phyloP scores from a whole-genome alignment of 805 yeast species.

The Ogataea pignaliae region DNA sequence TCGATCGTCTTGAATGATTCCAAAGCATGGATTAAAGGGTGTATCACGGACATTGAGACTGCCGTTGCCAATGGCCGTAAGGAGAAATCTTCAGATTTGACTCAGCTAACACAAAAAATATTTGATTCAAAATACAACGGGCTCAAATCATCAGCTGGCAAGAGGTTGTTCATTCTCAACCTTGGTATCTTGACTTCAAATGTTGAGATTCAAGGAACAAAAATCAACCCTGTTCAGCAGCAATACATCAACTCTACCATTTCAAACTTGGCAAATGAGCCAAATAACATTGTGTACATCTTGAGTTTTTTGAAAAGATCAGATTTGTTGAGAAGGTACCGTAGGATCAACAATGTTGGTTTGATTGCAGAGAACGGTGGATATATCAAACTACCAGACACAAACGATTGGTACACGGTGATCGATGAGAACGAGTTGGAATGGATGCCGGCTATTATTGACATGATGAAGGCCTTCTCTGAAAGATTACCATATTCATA shows the following conservation, averaged over 20 bases:
- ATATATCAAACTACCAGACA: slow-evolving; percentile 52
- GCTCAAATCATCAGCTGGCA: slow-evolving; percentile 15
- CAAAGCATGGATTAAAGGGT: slow-evolving; percentile 62
- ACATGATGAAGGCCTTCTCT: slow-evolving; percentile 52
- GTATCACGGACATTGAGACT: slow-evolving; percentile 48
- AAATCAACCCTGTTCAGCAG: slow-evolving; percentile 52
- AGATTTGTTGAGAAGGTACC: slow-evolving; percentile 64
- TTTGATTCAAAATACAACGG: slow-evolving; percentile 32
- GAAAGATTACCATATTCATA: slow-evolving; percentile 81
- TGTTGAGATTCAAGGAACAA: slow-evolving; percentile 29
- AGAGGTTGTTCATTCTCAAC: slow-evolving; percentile 49
- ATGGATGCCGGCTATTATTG: slow-evolving; percentile 58
- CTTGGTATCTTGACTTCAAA: slow-evolving; percentile 41
- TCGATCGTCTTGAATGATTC: slow-evolving; percentile 67
- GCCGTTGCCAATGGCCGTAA: slow-evolving; percentile 40
- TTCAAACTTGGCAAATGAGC: slow-evolving; percentile 52
- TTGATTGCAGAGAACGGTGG: slow-evolving; percentile 91
- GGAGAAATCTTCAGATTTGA: slow-evolving; percentile 17
- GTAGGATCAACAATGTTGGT: slow-evolving; percentile 67
- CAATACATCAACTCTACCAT: slow-evolving; percentile 55
- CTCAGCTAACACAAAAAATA: slow-evolving; percentile 27
- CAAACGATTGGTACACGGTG: slow-evolving; percentile 56
- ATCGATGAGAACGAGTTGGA: slow-evolving; percentile 48
- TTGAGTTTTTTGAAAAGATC: slow-evolving; percentile 60
- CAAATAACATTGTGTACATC: slow-evolving; percentile 64